A percentile compares a stretch with the other conserved stretches of the same genome.
Conservation (phyloP, 202 grass and related monocot genomes). For the Schoenoplectus tabernaemontani region DNA sequence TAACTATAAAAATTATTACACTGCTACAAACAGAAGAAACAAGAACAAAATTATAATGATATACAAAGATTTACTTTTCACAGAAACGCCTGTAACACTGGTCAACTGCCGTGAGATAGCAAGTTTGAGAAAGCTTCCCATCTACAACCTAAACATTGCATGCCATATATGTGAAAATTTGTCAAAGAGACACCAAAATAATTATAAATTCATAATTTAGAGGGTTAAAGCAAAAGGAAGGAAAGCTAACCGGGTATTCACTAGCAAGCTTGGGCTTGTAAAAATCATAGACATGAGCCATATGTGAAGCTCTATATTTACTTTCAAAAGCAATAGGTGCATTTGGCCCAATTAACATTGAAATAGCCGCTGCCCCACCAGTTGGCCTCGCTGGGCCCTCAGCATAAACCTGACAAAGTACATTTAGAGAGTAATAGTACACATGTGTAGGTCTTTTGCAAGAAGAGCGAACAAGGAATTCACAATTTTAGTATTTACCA, state of each 20-base stretch:
- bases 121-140: slow-evolving; percentile 92
- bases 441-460: not conserved
- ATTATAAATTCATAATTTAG: slow-evolving; percentile 18
- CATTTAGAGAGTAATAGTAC: not conserved
- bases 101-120: slow-evolving; percentile 90
- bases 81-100: slow-evolving; percentile 71
- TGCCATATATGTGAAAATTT: not conserved
- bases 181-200: slow-evolving; percentile 15
- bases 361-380: slow-evolving; percentile 87
- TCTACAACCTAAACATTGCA: slow-evolving; percentile 55
- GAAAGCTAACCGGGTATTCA: slow-evolving; percentile 78
- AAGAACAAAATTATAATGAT: slow-evolving; percentile 1
- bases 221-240: not conserved
- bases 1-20: slow-evolving; percentile 1
- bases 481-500: not conserved
- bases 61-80: slow-evolving; percentile 41
- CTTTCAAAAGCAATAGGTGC: slow-evolving; percentile 88
- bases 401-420: slow-evolving; percentile 64
- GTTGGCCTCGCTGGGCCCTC: slow-evolving; percentile 90
- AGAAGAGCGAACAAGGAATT: not conserved
- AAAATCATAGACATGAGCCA: slow-evolving; percentile 95
- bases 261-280: slow-evolving; percentile 96
- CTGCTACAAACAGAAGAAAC: not conserved
- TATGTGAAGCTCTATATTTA: slow-evolving; percentile 84
- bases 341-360: slow-evolving; percentile 95